These are phyloP conservation scores for Epithemia pelagica DNA, from an alignment of 108 stramenopile species.

Conservation along the genomic window DNA sequence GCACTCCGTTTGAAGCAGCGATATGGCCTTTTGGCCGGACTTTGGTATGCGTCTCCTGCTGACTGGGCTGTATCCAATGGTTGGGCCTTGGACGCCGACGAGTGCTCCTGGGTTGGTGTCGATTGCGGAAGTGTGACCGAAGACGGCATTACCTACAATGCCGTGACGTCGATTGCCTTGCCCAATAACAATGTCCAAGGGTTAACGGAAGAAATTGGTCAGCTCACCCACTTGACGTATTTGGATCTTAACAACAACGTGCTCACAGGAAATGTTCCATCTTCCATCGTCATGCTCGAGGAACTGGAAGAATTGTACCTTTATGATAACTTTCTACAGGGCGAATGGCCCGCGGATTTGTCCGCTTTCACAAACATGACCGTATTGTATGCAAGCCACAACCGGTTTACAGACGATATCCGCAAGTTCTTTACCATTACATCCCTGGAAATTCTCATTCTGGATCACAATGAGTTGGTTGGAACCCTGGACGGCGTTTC, in stretches of 20 bases:
- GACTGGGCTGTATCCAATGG: constrained; percentile 7
- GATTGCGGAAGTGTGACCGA: constrained; percentile 1
- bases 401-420: background rate
- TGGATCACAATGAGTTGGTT: constrained; percentile 24
- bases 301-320: constrained; percentile 2
- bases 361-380: background rate
- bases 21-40: constrained; percentile 12
- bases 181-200: constrained; percentile 15
- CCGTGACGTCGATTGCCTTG: constrained; percentile 11
- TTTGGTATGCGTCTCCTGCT: constrained; percentile 4
- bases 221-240: constrained; percentile 2
- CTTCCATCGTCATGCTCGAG: background rate
- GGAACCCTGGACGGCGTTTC: constrained; percentile 2
- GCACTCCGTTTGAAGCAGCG: constrained; percentile 17
- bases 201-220: constrained; percentile 9
- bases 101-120: constrained; percentile 26
- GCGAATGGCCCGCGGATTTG: background rate
- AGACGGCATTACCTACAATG: background rate
- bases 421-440: background rate
- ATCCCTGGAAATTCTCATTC: constrained; percentile 27
- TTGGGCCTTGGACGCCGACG: constrained; percentile 17
- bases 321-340: background rate
- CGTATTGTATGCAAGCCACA: background rate
- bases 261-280: constrained; percentile 12
- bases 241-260: constrained; percentile 13